phyloP scores from a whole-genome alignment of 345 rosid species.

The Alliaria petiolata region DNA sequence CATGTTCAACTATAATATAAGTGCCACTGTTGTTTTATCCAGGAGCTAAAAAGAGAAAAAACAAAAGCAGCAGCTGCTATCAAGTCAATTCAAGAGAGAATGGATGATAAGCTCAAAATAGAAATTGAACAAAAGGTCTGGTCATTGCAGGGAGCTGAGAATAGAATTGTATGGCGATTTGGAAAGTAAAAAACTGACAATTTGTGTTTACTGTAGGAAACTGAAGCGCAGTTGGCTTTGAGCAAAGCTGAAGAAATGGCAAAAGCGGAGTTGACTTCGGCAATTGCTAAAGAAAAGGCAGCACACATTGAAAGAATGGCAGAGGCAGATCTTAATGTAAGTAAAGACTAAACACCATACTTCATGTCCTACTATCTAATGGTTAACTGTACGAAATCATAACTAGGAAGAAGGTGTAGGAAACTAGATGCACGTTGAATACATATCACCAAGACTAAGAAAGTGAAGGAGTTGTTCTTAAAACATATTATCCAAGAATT shows the following conservation, averaged over 20 bases:
- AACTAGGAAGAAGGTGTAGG: background rate
- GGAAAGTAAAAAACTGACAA: conserved; percentile 20
- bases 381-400: no score
- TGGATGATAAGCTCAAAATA: conserved; percentile 71
- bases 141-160: background rate
- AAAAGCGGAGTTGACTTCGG: conserved; percentile 74
- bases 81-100: conserved; percentile 73
- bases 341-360: conserved; percentile 7
- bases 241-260: conserved; percentile 62
- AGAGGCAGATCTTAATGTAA: conserved; percentile 91
- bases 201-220: conserved; percentile 52
- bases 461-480: background rate
- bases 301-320: conserved; percentile 78
- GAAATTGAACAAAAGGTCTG: conserved; percentile 85
- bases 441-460: background rate
- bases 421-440: background rate
- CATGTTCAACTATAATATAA: background rate
- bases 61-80: conserved; percentile 80
- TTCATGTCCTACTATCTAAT: background rate
- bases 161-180: conserved; percentile 1
- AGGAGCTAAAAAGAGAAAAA: conserved; percentile 95
- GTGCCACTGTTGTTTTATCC: conserved; percentile 28
- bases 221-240: conserved; percentile 57
- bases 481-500: background rate
- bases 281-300: conserved; percentile 76